Base-by-base conservation (phyloP, 2,329 filamentous ascomycete genomes). In the Botrytis elliptica region DNA sequence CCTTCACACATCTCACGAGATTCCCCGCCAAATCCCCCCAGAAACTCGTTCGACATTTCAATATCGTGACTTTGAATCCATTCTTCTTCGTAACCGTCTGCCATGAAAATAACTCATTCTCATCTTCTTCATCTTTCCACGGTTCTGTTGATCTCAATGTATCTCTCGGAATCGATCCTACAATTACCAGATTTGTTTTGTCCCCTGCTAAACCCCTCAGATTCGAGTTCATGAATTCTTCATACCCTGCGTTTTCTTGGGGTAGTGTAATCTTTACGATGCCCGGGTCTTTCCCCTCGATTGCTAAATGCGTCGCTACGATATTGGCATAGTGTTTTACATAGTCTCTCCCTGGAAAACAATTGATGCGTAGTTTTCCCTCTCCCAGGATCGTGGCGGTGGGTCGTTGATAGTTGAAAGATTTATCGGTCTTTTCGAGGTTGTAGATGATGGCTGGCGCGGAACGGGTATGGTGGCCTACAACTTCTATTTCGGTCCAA, bases 311-410 rank as follows among this genome's bases (percentile, higher is more conserved):
- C 22, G 65, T 67, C 3, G 65, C 65, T 9, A 67, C 10, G 4
- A 67, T 67, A 20, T 67, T 67, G 5, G 65, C 46, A n/a, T 67
- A 67, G 14, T 67, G 65, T 16, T 52, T 18, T 14, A 40, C 46
- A 12, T 67, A 67, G 18, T 67, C 65, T 38, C 29, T 7, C 8
- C 65, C 65, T 16, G 65, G 65, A 12, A 67, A 67, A 38, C 65
- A 67, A 52, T 40, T 67, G 33, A 67, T 67, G 46, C 46, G 44
- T 3, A 67, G 1, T 29, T 29, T 67, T n/a, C 49, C 46, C 14
- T 3, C 33, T 25, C 2, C 33, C 0, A 55, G 14, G 2, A 55
- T 67, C 7, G 46, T 67, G 3, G 65, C 65, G 1, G 65, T 67
- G 46, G 65, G 65, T 52, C 65, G 65, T 29, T 67, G 65, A 36